These are phyloP conservation scores for Aureobasidium mangrovei DNA, from an alignment of 2,329 filamentous ascomycete species.

Conservation along the genomic window DNA sequence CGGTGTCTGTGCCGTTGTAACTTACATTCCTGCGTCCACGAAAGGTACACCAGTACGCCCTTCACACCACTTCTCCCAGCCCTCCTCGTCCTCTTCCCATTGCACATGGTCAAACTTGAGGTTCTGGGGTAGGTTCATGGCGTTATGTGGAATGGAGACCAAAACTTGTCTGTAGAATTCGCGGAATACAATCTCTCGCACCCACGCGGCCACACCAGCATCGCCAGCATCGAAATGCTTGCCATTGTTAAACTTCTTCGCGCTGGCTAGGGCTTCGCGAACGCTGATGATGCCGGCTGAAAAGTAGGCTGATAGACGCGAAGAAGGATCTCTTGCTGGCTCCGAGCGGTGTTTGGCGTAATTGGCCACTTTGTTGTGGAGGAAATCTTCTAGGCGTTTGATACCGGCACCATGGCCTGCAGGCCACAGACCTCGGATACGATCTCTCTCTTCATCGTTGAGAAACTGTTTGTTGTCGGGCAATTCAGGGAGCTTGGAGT, in stretches of 20 bases:
- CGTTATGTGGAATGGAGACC: conserved; percentile 38
- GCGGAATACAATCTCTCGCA: conserved; percentile 44
- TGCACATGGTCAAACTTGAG: conserved; percentile 44
- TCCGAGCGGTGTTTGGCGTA: conserved; percentile 37
- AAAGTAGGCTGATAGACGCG: conserved; percentile 37
- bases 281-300: conserved; percentile 38
- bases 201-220: conserved; percentile 34
- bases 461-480: conserved; percentile 35
- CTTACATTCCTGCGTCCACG: conserved; percentile 41
- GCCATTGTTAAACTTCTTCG: conserved; percentile 34
- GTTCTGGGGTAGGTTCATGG: conserved; percentile 44
- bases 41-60: conserved; percentile 42
- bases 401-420: conserved; percentile 36
- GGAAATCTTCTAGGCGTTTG: conserved; percentile 33
- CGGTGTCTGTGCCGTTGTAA: too few relatives aligned
- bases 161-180: conserved; percentile 44
- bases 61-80: conserved; percentile 41
- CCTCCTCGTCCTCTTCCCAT: conserved; percentile 44
- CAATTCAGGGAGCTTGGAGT: conserved; percentile 33
- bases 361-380: conserved; percentile 26
- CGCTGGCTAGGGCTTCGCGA: conserved; percentile 36
- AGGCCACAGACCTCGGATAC: conserved; percentile 38
- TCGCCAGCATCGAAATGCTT: conserved; percentile 35
- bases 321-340: conserved; percentile 34
- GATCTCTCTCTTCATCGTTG: conserved; percentile 30